A percentile compares a stretch with the other conserved stretches of the same genome.
These are phyloP conservation scores for Nitzschia palea DNA, from an alignment of 108 stramenopile genomes.

Conservation along the genomic window DNA sequence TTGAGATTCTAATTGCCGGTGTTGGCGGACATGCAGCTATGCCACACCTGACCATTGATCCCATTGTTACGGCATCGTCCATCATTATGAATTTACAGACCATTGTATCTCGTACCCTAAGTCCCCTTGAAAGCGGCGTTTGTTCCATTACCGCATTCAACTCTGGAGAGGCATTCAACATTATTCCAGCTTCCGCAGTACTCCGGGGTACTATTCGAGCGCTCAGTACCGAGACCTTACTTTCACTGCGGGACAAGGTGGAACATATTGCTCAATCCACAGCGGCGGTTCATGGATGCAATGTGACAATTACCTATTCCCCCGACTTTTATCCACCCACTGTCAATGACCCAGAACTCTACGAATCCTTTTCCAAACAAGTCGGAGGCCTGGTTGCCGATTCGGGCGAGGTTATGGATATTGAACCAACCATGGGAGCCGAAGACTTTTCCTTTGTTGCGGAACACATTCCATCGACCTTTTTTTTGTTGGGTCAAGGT, in stretches of 20 bases:
- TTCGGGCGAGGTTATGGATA: constrained; percentile 33
- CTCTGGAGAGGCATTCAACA: constrained; percentile 78
- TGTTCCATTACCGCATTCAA: constrained; percentile 65
- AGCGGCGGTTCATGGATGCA: constrained; percentile 75
- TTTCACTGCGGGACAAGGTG: constrained; percentile 55
- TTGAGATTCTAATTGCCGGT: constrained; percentile 78
- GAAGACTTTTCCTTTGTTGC: constrained; percentile 92
- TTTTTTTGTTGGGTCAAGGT: constrained; percentile 84
- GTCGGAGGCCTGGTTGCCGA: constrained; percentile 70
- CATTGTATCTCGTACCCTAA: constrained; percentile 65
- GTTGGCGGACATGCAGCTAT: constrained; percentile 94
- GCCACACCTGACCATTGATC: constrained; percentile 84
- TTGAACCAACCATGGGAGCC: constrained; percentile 90
- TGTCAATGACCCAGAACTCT: constrained; percentile 78
- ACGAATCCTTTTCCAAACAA: constrained; percentile 53
- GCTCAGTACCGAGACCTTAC: constrained; percentile 68
- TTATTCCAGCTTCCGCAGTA: constrained; percentile 67
- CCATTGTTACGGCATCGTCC: constrained; percentile 80
- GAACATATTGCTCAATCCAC: constrained; percentile 58
- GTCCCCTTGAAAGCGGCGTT: constrained; percentile 82
- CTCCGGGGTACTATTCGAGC: constrained; percentile 87
- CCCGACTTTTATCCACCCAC: constrained; percentile 89
- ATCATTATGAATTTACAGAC: constrained; percentile 88
- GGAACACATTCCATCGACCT: constrained; percentile 70
- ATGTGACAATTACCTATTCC: constrained; percentile 55